Conservation (phyloP, 352 stramenopile genomes). For the Halophytophthora polymorphica region DNA sequence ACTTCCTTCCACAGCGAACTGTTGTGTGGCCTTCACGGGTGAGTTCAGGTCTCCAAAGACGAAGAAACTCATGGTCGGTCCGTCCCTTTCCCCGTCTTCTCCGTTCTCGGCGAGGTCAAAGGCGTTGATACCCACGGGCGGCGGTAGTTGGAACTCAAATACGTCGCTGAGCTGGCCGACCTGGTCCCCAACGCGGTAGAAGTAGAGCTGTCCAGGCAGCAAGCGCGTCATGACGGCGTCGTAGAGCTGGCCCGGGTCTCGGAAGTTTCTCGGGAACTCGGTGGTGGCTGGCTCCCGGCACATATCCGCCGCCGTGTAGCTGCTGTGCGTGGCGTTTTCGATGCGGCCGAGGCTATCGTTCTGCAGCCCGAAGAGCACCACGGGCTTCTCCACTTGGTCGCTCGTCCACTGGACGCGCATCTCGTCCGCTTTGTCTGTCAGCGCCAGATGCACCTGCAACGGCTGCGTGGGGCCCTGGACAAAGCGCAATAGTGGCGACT, state of each 20-base stretch:
- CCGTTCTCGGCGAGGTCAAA: conserved; percentile 2
- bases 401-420: conserved; percentile 62
- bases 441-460: conserved; percentile 37
- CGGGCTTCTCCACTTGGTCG: conserved; percentile 28
- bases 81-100: conserved; percentile 12
- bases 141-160: conserved; percentile 29
- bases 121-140: conserved; percentile 16
- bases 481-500: conserved; percentile 32
- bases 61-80: conserved; percentile 56
- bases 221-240: conserved; percentile 40
- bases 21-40: conserved; percentile 13
- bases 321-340: conserved; percentile 18
- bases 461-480: conserved; percentile 34
- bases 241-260: conserved; percentile 37
- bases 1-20: conserved; percentile 29
- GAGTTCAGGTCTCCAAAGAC: conserved; percentile 72
- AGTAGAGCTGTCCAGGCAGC: conserved; percentile 28
- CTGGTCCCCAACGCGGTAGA: conserved; percentile 33
- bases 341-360: conserved; percentile 12
- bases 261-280: conserved; percentile 16
- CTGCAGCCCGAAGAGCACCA: conserved; percentile 35
- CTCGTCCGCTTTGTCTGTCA: conserved; percentile 28
- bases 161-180: conserved; percentile 25
- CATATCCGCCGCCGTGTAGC: conserved; percentile 32
- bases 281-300: conserved; percentile 24